These are phyloP conservation scores for Bassia scoparia DNA, from an alignment of 148 eudicot species.

Conservation along the genomic window DNA sequence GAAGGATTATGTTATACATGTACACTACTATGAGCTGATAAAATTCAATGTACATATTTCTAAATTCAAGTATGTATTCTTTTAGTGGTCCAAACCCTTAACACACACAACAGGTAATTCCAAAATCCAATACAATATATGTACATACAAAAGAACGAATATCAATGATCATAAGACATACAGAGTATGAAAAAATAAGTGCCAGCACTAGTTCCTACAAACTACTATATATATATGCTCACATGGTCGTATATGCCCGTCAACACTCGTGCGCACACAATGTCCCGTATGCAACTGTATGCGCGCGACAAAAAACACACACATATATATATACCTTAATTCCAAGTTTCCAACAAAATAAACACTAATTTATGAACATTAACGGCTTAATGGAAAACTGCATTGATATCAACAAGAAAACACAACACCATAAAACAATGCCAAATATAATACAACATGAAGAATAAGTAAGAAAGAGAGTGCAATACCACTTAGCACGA, in stretches of 20 bases:
- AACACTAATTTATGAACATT: too few species aligned
- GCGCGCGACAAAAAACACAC: too few species aligned
- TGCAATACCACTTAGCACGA: slow-evolving; percentile 68
- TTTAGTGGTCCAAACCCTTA: background rate
- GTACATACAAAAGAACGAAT: background rate
- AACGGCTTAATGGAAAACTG: too few species aligned
- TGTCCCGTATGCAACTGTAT: too few species aligned
- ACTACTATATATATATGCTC: background rate
- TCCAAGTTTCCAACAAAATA: background rate
- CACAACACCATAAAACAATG: too few species aligned
- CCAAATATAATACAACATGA: background rate
- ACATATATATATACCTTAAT: background rate
- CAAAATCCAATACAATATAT: background rate
- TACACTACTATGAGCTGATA: too few species aligned
- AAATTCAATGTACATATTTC: background rate
- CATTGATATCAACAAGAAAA: too few species aligned
- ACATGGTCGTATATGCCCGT: too few species aligned
- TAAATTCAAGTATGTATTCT: background rate
- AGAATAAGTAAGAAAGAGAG: slow-evolving; percentile 8
- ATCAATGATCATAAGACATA: background rate
- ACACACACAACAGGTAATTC: background rate
- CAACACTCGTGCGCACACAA: too few species aligned
- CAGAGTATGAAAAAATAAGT: too few species aligned
- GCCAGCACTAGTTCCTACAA: background rate
- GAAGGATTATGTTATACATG: background rate